Percentiles rank a stretch among this genome's conserved stretches.
Conservation (phyloP, 139 green algal genomes). For the Picochlorum sp. region DNA sequence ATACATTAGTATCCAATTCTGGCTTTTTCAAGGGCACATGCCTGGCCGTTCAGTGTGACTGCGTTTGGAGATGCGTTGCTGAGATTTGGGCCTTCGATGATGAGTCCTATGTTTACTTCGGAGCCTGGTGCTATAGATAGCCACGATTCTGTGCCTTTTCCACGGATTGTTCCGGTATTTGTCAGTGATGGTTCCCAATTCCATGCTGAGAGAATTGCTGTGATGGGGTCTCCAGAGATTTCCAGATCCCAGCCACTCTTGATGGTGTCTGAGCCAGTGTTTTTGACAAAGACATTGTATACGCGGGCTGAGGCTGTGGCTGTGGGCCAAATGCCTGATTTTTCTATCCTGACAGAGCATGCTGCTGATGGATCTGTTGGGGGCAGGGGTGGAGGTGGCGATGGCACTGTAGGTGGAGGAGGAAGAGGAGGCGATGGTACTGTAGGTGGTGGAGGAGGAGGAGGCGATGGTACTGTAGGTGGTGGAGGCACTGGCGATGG, state of each 20-base stretch:
- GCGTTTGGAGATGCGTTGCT: neutral
- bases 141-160: neutral
- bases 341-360: neutral
- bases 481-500: neutral
- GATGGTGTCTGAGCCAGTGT: neutral
- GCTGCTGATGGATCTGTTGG: neutral
- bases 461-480: neutral
- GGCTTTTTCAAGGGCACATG: neutral
- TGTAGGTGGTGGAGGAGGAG: neutral
- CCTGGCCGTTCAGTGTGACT: neutral
- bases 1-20: neutral
- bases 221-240: neutral
- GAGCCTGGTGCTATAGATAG: neutral
- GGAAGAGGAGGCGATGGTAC: neutral
- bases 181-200: neutral
- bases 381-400: neutral
- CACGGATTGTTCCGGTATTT: neutral
- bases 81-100: neutral
- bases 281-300: neutral
- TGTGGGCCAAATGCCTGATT: neutral
- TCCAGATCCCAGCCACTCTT: neutral
- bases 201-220: neutral
- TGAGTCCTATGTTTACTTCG: neutral
- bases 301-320: neutral
- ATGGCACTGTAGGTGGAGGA: neutral